Percentiles rank a stretch among this genome's conserved stretches.
phyloP scores from a whole-genome alignment of 805 yeast species.

The Wickerhamomyces xylosicus region DNA sequence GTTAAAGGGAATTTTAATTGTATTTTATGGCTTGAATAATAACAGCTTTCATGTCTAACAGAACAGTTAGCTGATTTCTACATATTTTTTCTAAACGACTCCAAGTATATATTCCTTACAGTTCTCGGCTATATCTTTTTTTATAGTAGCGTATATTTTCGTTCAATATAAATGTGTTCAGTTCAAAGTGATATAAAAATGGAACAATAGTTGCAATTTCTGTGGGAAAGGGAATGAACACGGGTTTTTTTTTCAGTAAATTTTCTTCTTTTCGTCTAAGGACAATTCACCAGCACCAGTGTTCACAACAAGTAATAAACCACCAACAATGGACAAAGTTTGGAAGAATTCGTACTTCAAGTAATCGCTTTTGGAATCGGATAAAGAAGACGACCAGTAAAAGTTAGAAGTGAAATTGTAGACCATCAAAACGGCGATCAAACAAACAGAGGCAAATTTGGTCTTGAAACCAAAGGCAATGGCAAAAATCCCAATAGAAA shows the following conservation, averaged over 20 bases:
- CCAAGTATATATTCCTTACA: too few relatives aligned
- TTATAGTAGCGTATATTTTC: too few relatives aligned
- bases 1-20: too few relatives aligned
- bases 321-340: slow-evolving; percentile 91
- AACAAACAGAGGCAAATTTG: slow-evolving; percentile 66
- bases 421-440: slow-evolving; percentile 57
- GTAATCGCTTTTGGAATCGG: slow-evolving; percentile 76
- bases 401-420: slow-evolving; percentile 77
- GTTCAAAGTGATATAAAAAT: slow-evolving; percentile 30
- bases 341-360: slow-evolving; percentile 91
- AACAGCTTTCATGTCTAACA: too few relatives aligned
- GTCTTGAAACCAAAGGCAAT: slow-evolving; percentile 92
- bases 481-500: slow-evolving; percentile 62
- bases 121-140: too few relatives aligned
- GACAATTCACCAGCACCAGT: slow-evolving; percentile 96
- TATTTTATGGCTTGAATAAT: too few relatives aligned
- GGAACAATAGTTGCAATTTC: too few relatives aligned
- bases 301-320: slow-evolving; percentile 78
- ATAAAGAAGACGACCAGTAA: slow-evolving; percentile 64
- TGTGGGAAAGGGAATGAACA: slow-evolving; percentile 41
- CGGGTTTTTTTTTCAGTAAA: slow-evolving; percentile 40
- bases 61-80: too few relatives aligned
- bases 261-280: slow-evolving; percentile 91
- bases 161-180: too few relatives aligned
- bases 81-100: too few relatives aligned